A percentile compares a stretch with the other conserved stretches of the same genome.
These are phyloP conservation scores for Inonotus obliquus DNA, from an alignment of 1,284 basidiomycete genomes.

Conservation along the genomic window DNA sequence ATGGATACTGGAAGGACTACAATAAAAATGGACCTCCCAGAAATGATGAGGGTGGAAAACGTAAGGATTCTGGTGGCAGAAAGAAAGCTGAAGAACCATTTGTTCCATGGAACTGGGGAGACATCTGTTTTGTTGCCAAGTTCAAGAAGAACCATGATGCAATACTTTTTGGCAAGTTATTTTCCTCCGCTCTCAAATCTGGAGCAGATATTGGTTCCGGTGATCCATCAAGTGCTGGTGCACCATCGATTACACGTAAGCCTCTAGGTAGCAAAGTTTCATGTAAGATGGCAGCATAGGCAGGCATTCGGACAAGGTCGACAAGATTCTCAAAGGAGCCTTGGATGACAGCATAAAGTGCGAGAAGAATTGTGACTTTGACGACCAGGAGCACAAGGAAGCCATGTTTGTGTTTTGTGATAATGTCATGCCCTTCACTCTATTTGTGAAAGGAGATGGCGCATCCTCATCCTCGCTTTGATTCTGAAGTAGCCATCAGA, in stretches of 20 bases:
- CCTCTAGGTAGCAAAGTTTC: no score
- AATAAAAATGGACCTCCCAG: background rate
- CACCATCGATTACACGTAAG: no score
- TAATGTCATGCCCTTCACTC: slow-evolving; percentile 57
- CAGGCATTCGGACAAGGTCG: background rate
- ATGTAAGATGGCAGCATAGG: background rate
- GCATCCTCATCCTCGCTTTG: no score
- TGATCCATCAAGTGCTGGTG: no score
- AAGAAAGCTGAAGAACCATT: no score
- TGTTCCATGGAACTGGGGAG: background rate
- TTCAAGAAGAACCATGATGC: background rate
- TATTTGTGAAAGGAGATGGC: slow-evolving; percentile 78
- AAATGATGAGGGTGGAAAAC: background rate
- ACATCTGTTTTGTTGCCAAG: background rate
- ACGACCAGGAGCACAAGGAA: slow-evolving; percentile 9
- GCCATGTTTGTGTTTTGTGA: slow-evolving; percentile 21
- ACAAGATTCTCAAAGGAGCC: background rate
- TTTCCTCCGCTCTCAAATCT: no score
- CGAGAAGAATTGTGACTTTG: slow-evolving; percentile 4
- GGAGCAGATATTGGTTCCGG: no score
- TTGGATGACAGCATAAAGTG: slow-evolving; percentile 1
- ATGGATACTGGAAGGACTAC: background rate
- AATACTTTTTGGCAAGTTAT: background rate
- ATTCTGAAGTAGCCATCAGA: no score
- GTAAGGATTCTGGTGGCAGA: no score